Evolutionary conservation across 2,329 filamentous ascomycete species (phyloP).

Genomic region (Hypoxylon sp.): DNA sequence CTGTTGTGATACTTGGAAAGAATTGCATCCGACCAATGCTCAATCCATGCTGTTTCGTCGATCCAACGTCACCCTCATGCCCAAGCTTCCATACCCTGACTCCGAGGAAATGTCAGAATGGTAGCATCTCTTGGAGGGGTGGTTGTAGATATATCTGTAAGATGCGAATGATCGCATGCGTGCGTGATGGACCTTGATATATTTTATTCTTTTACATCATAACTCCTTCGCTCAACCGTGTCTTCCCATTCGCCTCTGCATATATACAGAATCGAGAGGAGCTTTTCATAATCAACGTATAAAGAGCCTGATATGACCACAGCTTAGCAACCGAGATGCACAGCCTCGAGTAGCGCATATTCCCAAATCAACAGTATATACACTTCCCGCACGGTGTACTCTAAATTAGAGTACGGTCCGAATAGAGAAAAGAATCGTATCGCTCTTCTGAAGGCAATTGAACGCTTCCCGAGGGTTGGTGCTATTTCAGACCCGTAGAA

Average conservation of each 20-base stretch:
- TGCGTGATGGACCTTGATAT: conserved; percentile 14
- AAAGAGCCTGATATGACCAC: conserved; percentile 6
- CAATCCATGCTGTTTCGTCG: conserved; percentile 32
- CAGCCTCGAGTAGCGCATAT: conserved; percentile 12
- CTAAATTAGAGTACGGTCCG: conserved; percentile 18
- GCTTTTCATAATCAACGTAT: conserved; percentile 11
- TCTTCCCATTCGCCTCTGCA: conserved; percentile 13
- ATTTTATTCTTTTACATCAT: conserved; percentile 12
- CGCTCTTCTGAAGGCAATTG: conserved; percentile 25
- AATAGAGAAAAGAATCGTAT: conserved; percentile 17
- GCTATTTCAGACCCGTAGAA: conserved; percentile 16
- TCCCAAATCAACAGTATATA: conserved; percentile 35
- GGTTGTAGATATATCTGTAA: conserved; percentile 15
- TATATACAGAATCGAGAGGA: conserved; percentile 27
- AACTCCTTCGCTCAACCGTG: conserved; percentile 16
- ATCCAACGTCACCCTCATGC: conserved; percentile 38
- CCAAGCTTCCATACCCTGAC: conserved; percentile 3
- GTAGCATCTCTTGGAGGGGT: conserved; percentile 2
- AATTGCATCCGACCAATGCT: conserved; percentile 22
- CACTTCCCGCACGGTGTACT: conserved; percentile 18
- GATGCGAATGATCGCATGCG: conserved; percentile 9
- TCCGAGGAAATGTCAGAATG: conserved; percentile 32
- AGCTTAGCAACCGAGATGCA: conserved; percentile 16
- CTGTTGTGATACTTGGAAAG: conserved; percentile 36
- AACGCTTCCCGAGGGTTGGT: conserved; percentile 17